A percentile compares a stretch with the other conserved stretches of the same genome.
Evolutionary conservation across 352 stramenopile genomes (phyloP).

Genomic region (Globisporangium solare): DNA sequence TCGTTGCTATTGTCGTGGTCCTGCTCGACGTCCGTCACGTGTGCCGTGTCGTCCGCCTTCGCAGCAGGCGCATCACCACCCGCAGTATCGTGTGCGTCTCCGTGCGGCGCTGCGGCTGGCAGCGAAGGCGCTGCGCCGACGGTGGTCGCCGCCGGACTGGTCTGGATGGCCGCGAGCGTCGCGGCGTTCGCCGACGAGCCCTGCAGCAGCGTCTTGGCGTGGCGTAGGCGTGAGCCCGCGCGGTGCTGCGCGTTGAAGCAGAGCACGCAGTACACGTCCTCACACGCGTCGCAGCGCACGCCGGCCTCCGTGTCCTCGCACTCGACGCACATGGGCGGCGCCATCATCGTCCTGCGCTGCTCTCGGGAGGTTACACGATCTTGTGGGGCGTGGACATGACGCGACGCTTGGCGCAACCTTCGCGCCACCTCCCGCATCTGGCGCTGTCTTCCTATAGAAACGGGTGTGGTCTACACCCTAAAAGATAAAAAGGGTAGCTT

Average conservation of each 20-base stretch:
- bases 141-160: neutral
- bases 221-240: constrained; percentile 42
- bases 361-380: neutral
- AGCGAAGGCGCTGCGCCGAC: neutral
- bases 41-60: neutral
- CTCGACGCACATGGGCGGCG: constrained; percentile 11
- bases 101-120: neutral
- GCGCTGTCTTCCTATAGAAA: no score
- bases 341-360: neutral
- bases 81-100: neutral
- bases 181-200: constrained; percentile 6
- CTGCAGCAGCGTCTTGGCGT: constrained; percentile 29
- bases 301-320: constrained; percentile 79
- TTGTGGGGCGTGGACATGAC: neutral
- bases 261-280: constrained; percentile 71
- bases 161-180: constrained; percentile 12
- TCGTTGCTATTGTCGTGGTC: constrained; percentile 30
- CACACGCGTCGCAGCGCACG: constrained; percentile 58
- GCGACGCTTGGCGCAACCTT: constrained; percentile 7
- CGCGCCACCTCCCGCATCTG: neutral
- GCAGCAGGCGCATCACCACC: neutral
- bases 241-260: constrained; percentile 77
- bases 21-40: constrained; percentile 20
- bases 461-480: no score
- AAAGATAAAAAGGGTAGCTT: no score